These are phyloP conservation scores for Coniochaeta sp. DNA, from an alignment of 2,329 filamentous ascomycete genomes.

Conservation along the genomic window DNA sequence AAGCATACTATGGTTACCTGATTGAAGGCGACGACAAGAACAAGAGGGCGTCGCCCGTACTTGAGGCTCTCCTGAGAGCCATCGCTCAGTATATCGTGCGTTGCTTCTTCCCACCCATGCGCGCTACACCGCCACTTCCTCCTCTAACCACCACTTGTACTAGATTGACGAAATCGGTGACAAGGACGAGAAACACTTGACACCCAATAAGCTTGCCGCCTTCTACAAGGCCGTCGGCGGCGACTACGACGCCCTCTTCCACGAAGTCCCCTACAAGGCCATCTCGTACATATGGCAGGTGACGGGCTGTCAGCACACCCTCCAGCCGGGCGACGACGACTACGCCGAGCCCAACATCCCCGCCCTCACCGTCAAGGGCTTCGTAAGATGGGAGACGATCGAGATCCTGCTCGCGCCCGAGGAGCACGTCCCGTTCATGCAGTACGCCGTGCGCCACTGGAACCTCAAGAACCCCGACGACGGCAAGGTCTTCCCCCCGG, in stretches of 20 bases:
- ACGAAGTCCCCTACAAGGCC: conserved; percentile 62
- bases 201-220: conserved; percentile 62
- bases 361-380: conserved; percentile 74
- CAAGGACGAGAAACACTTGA: conserved; percentile 43
- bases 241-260: conserved; percentile 73
- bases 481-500: conserved; percentile 56
- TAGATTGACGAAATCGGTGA: conserved; percentile 54
- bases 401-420: conserved; percentile 82
- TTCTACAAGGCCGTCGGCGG: conserved; percentile 72
- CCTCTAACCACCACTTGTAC: not conserved
- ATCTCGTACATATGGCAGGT: conserved; percentile 91
- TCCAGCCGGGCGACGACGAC: conserved; percentile 68
- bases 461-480: conserved; percentile 68
- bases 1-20: conserved; percentile 56
- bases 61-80: conserved; percentile 61
- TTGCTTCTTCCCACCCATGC: conserved; percentile 8
- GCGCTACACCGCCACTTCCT: not conserved
- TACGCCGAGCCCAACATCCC: conserved; percentile 74
- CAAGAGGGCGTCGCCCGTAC: conserved; percentile 59
- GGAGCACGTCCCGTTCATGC: conserved; percentile 78
- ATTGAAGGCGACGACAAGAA: conserved; percentile 45
- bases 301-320: conserved; percentile 80
- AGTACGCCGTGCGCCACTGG: conserved; percentile 73
- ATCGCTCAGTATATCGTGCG: conserved; percentile 66
- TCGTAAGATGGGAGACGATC: conserved; percentile 89